Evolutionary conservation across 2,329 filamentous ascomycete species (phyloP).

Genomic region (Pyrenochaeta sp.): DNA sequence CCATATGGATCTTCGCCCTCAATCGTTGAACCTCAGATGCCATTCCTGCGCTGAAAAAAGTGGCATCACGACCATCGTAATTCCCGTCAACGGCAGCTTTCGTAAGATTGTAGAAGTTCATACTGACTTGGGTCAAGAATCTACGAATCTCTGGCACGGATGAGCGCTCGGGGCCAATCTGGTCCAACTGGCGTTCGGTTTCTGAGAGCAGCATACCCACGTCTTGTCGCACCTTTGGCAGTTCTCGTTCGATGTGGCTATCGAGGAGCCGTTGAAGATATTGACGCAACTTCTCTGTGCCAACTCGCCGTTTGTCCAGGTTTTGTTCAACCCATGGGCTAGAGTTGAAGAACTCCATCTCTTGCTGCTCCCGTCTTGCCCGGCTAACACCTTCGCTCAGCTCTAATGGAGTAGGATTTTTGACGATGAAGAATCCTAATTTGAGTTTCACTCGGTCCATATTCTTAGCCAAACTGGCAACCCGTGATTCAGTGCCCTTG

Average conservation of each 20-base stretch:
- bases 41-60: conserved; percentile 54
- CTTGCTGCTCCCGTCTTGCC: conserved; percentile 39
- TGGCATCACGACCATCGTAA: conserved; percentile 51
- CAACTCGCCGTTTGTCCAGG: conserved; percentile 28
- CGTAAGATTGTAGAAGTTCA: conserved; percentile 43
- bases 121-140: conserved; percentile 57
- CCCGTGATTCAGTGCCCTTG: conserved; percentile 46
- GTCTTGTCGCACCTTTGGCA: conserved; percentile 27
- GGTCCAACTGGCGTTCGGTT: not conserved
- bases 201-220: no score
- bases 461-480: conserved; percentile 30
- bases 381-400: conserved; percentile 32
- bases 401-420: conserved; percentile 52
- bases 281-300: conserved; percentile 56
- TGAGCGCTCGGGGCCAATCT: not conserved
- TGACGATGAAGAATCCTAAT: conserved; percentile 62
- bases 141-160: conserved; percentile 52
- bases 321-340: conserved; percentile 31
- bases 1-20: conserved; percentile 35
- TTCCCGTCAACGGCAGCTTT: conserved; percentile 58
- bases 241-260: conserved; percentile 37
- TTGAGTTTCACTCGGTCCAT: conserved; percentile 43
- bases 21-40: not conserved
- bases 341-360: conserved; percentile 48
- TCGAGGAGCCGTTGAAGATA: conserved; percentile 60